phyloP scores from a whole-genome alignment of 345 rosid genomes.

The Pseudoturritis turrita region DNA sequence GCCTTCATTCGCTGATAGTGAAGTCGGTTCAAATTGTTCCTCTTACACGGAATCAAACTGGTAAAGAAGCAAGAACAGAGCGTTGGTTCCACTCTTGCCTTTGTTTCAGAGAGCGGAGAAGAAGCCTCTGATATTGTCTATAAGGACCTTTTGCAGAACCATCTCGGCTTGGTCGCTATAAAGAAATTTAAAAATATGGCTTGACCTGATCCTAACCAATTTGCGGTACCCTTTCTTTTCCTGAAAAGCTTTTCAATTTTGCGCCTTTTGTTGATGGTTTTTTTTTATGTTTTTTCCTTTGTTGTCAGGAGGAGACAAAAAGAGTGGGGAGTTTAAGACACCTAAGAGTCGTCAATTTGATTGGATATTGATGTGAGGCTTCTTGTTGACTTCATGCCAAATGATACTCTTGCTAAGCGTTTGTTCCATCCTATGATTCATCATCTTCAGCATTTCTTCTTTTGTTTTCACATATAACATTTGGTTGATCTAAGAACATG shows the following conservation, averaged over 20 bases:
- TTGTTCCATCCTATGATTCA: constrained; percentile 67
- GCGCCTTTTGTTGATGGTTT: not conserved
- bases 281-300: not conserved
- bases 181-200: constrained; percentile 53
- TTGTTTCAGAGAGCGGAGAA: constrained; percentile 55
- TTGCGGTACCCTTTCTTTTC: constrained; percentile 39
- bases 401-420: constrained; percentile 78
- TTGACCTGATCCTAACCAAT: constrained; percentile 61
- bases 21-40: too few species aligned
- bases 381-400: constrained; percentile 74
- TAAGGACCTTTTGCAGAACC: constrained; percentile 50
- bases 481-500: not conserved
- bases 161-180: constrained; percentile 51
- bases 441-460: not conserved
- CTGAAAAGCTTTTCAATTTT: not conserved
- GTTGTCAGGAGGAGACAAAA: constrained; percentile 61
- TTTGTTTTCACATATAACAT: not conserved
- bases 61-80: too few species aligned
- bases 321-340: constrained; percentile 74
- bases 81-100: too few species aligned
- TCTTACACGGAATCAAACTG: too few species aligned
- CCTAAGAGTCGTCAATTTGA: constrained; percentile 67
- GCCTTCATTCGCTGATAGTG: too few species aligned
- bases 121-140: constrained; percentile 43
- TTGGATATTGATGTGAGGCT: constrained; percentile 90